Evolutionary conservation across 441 rosid species (phyloP).

Genomic region (Brassica hybrid): DNA sequence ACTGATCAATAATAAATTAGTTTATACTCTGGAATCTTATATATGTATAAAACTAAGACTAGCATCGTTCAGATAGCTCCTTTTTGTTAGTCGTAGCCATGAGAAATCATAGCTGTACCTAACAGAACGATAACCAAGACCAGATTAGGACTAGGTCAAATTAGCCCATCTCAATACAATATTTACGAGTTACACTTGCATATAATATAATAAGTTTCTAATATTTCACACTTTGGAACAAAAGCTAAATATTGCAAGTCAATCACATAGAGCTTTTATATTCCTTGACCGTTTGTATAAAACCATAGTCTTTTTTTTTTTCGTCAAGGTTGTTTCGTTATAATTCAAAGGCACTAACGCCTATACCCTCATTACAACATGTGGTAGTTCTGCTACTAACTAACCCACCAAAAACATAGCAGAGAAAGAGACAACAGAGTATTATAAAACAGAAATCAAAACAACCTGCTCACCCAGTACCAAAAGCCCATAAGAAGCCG

Average conservation of each 20-base stretch:
- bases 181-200: background rate
- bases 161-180: background rate
- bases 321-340: too few species aligned
- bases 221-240: background rate
- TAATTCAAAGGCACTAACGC: too few species aligned
- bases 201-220: background rate
- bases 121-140: background rate
- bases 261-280: background rate
- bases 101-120: slow-evolving; percentile 3
- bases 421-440: too few species aligned
- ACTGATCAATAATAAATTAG: background rate
- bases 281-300: background rate
- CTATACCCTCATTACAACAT: too few species aligned
- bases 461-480: too few species aligned
- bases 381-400: too few species aligned
- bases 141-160: background rate
- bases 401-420: too few species aligned
- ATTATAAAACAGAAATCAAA: too few species aligned
- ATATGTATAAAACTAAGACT: background rate
- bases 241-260: background rate
- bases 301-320: too few species aligned
- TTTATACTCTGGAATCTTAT: background rate
- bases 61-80: background rate
- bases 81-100: background rate
- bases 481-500: too few species aligned